Evolutionary conservation across 1,284 basidiomycete genomes (phyloP).

Genomic region (Cutaneotrichosporon sp.): DNA sequence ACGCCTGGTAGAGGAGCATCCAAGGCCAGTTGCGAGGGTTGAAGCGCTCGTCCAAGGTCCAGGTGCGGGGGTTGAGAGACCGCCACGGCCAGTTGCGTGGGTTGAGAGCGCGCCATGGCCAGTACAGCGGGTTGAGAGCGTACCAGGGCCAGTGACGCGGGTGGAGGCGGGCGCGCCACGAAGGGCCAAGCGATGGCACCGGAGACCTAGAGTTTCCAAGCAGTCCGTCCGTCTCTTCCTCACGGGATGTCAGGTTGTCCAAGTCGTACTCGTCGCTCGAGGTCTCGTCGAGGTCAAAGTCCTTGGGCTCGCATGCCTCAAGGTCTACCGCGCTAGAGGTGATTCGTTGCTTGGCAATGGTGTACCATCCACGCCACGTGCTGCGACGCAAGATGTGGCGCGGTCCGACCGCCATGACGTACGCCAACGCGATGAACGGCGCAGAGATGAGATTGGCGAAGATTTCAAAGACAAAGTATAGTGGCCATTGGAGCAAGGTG

Average conservation of each 20-base stretch:
- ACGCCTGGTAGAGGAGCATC: background rate
- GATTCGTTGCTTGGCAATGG: background rate
- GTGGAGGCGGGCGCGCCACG: background rate
- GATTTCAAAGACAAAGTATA: constrained; percentile 5
- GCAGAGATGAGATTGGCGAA: background rate
- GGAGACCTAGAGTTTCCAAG: background rate
- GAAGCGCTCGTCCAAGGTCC: background rate
- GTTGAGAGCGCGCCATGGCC: background rate
- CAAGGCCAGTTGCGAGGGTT: constrained; percentile 8
- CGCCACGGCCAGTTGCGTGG: constrained; percentile 1
- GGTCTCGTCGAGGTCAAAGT: constrained; percentile 12
- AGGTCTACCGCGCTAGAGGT: background rate
- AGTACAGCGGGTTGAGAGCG: background rate
- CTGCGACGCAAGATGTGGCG: background rate
- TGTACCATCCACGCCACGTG: background rate
- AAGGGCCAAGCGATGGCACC: background rate
- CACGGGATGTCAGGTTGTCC: background rate
- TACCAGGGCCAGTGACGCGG: background rate
- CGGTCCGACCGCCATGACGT: background rate
- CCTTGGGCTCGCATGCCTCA: constrained; percentile 1
- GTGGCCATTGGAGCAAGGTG: background rate
- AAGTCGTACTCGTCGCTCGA: constrained; percentile 5
- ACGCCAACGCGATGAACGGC: background rate
- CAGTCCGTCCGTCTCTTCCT: constrained; percentile 3
- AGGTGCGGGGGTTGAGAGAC: background rate